Conservation (phyloP, 192 early-diverging fungal species). For the Mortierella hygrophila region DNA sequence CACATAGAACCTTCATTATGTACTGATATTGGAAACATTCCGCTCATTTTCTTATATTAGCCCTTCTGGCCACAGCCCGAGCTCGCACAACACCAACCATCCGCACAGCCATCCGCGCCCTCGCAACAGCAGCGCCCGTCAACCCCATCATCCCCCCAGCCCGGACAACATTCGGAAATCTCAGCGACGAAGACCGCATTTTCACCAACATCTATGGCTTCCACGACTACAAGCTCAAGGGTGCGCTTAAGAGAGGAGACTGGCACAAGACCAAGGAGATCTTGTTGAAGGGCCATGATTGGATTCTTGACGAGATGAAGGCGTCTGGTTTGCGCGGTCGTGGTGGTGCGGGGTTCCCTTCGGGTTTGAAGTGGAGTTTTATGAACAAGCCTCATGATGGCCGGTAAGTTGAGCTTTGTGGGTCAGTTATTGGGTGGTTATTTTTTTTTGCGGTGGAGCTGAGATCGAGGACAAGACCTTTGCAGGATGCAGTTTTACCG, state of each 20-base stretch:
- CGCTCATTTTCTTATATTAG: not conserved
- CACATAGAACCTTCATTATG: not conserved
- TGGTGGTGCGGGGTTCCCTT: conserved; percentile 98
- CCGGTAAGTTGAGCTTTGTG: conserved; percentile 56
- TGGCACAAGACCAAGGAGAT: conserved; percentile 99
- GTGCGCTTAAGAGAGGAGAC: conserved; percentile 95
- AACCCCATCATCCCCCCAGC: conserved; percentile 52
- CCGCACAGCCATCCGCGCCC: conserved; percentile 39
- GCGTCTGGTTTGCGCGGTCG: conserved; percentile 92
- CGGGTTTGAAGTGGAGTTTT: conserved; percentile 98
- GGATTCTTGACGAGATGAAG: conserved; percentile 99
- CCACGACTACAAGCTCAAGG: conserved; percentile 91
- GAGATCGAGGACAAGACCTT: no score
- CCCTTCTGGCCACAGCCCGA: conserved; percentile 14
- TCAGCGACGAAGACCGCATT: conserved; percentile 95
- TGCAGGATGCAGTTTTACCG: no score
- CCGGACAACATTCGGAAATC: conserved; percentile 71
- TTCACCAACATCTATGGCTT: conserved; percentile 97
- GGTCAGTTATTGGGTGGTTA: not conserved
- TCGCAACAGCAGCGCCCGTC: conserved; percentile 46
- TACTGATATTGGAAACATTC: not conserved
- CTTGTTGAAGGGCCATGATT: conserved; percentile 93
- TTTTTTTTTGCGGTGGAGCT: not conserved
- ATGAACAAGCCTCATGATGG: conserved; percentile 95
- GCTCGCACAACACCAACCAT: not conserved